phyloP scores from a whole-genome alignment of 768 basidiomycete species.

The Phylloporus sp. region DNA sequence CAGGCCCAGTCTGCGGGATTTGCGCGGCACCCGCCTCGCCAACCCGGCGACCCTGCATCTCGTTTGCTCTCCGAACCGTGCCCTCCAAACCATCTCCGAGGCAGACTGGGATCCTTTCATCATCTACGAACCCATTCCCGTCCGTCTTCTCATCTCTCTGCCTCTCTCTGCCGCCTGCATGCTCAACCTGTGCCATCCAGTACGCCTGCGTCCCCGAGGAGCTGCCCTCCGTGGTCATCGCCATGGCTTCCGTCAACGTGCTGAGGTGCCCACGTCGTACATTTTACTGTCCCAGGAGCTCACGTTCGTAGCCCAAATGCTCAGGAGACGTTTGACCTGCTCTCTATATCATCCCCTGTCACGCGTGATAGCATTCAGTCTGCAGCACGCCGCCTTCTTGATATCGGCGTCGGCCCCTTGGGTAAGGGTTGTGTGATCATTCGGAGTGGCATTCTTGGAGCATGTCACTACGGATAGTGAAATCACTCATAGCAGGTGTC shows the following conservation, averaged over 20 bases:
- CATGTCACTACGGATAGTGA: too few relatives aligned
- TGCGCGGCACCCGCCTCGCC: constrained; percentile 50
- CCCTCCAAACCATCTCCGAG: constrained; percentile 62
- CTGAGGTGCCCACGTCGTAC: constrained; percentile 49
- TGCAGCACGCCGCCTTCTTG: constrained; percentile 61
- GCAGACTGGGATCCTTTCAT: constrained; percentile 64
- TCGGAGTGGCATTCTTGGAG: constrained; percentile 69
- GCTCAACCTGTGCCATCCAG: constrained; percentile 34
- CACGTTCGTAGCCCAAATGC: constrained; percentile 68
- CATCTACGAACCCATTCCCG: constrained; percentile 87
- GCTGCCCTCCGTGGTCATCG: constrained; percentile 57
- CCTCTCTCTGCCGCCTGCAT: not conserved
- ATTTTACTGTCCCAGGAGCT: not conserved
- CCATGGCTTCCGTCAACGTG: constrained; percentile 58
- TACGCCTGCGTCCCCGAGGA: constrained; percentile 78
- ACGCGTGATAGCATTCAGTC: constrained; percentile 56
- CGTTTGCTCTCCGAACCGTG: constrained; percentile 78
- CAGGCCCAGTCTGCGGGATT: constrained; percentile 68
- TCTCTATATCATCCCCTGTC: constrained; percentile 46
- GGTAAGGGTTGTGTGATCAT: constrained; percentile 65
- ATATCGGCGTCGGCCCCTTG: constrained; percentile 50
- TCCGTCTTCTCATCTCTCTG: constrained; percentile 32
- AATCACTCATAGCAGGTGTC: too few relatives aligned
- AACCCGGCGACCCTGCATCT: constrained; percentile 65
- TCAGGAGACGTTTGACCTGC: constrained; percentile 69